phyloP scores from a whole-genome alignment of 2,329 filamentous ascomycete species.

The Neopestalotiopsis clavispora region DNA sequence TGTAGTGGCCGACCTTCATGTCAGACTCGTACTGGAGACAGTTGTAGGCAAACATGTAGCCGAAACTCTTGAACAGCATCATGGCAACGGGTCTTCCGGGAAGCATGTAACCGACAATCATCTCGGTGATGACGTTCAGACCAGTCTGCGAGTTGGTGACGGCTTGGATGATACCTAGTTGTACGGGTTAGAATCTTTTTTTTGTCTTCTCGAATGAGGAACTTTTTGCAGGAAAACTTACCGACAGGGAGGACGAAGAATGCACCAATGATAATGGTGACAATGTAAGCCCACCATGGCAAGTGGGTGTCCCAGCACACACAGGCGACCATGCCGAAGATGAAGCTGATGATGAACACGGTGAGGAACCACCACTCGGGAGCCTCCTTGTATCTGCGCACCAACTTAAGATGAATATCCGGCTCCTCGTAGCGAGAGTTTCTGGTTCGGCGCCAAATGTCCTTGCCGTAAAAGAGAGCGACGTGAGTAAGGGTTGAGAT shows the following conservation, averaged over 20 bases:
- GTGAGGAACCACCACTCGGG: constrained; percentile 62
- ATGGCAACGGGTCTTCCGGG: constrained; percentile 73
- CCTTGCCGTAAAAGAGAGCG: constrained; percentile 55
- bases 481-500: constrained; percentile 57
- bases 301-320: constrained; percentile 45
- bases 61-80: constrained; percentile 78
- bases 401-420: constrained; percentile 59
- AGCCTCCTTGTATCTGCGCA: constrained; percentile 59
- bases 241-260: constrained; percentile 17
- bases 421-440: constrained; percentile 44
- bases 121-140: constrained; percentile 67
- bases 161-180: constrained; percentile 9
- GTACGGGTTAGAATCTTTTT: not conserved
- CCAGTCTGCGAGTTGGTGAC: constrained; percentile 35
- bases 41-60: constrained; percentile 17
- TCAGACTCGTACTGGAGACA: constrained; percentile 31
- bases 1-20: constrained; percentile 57
- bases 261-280: constrained; percentile 14
- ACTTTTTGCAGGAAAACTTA: not conserved
- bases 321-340: constrained; percentile 44
- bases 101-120: constrained; percentile 75
- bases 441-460: constrained; percentile 47
- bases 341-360: constrained; percentile 53
- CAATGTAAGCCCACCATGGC: constrained; percentile 32
- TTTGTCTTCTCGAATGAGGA: not conserved